phyloP scores from a whole-genome alignment of 768 basidiomycete genomes.

The Mycena filopes region DNA sequence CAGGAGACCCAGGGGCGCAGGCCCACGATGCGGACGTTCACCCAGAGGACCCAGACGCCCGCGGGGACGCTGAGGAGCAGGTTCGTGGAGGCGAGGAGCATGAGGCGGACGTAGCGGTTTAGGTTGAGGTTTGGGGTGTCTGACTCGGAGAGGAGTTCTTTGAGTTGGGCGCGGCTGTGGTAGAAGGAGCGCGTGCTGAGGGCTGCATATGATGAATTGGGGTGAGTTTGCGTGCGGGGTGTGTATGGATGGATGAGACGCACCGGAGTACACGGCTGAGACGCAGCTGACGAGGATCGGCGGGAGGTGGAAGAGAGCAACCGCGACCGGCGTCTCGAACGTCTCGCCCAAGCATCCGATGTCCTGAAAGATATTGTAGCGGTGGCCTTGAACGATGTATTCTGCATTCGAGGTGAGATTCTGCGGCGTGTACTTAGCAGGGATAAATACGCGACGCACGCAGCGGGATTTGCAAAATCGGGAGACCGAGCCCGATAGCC shows the following conservation, averaged over 20 bases:
- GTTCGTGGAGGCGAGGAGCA: conserved; percentile 46
- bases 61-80: conserved; percentile 46
- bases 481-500: conserved; percentile 44
- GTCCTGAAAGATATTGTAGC: conserved; percentile 68
- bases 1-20: conserved; percentile 39
- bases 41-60: conserved; percentile 36
- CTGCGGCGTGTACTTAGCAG: no score
- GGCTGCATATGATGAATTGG: conserved; percentile 14
- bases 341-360: conserved; percentile 64
- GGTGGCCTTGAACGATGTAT: conserved; percentile 65
- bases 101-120: conserved; percentile 48
- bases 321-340: conserved; percentile 58
- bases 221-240: neutral
- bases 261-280: conserved; percentile 46
- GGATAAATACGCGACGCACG: no score
- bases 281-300: conserved; percentile 53
- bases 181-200: conserved; percentile 54
- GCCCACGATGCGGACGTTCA: conserved; percentile 10
- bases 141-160: conserved; percentile 43
- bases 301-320: conserved; percentile 54
- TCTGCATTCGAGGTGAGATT: no score
- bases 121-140: conserved; percentile 37
- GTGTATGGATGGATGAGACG: neutral
- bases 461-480: conserved; percentile 47
- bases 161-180: conserved; percentile 53